phyloP scores from a whole-genome alignment of 345 rosid genomes.

The Acer negundo region DNA sequence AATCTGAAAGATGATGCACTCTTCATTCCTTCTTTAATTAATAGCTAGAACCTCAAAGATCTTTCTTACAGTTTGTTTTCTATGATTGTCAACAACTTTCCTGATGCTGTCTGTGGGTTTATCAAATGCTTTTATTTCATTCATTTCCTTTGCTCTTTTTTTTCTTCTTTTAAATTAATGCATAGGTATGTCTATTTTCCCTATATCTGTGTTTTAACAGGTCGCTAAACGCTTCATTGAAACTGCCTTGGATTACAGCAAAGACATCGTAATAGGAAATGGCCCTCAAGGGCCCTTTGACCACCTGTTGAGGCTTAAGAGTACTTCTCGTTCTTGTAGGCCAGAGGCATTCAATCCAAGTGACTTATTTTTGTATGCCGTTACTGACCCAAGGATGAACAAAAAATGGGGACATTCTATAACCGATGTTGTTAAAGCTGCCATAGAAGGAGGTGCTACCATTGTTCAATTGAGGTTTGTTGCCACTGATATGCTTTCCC shows the following conservation, averaged over 20 bases:
- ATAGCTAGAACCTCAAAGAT: neutral
- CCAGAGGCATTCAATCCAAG: constrained; percentile 53
- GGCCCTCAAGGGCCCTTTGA: constrained; percentile 96
- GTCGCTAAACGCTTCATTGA: constrained; percentile 71
- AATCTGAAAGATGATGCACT: neutral
- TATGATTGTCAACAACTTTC: neutral
- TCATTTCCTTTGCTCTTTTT: neutral
- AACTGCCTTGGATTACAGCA: constrained; percentile 70
- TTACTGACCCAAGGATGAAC: constrained; percentile 85
- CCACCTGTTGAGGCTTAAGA: constrained; percentile 69
- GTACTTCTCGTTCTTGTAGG: constrained; percentile 30
- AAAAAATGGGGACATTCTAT: constrained; percentile 73
- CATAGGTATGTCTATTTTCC: constrained; percentile 17
- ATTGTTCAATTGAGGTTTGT: constrained; percentile 82
- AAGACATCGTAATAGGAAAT: constrained; percentile 73
- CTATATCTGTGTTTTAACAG: constrained; percentile 40
- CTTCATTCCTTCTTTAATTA: neutral
- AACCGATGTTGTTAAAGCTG: constrained; percentile 64
- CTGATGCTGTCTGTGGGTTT: neutral
- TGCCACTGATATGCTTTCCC: neutral
- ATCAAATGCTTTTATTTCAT: neutral
- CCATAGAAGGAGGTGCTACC: constrained; percentile 91
- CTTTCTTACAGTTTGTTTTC: neutral
- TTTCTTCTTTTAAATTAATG: neutral
- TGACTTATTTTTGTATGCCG: constrained; percentile 79